Base-by-base conservation (phyloP, 352 stramenopile species). In the Phytophthora litchii region DNA sequence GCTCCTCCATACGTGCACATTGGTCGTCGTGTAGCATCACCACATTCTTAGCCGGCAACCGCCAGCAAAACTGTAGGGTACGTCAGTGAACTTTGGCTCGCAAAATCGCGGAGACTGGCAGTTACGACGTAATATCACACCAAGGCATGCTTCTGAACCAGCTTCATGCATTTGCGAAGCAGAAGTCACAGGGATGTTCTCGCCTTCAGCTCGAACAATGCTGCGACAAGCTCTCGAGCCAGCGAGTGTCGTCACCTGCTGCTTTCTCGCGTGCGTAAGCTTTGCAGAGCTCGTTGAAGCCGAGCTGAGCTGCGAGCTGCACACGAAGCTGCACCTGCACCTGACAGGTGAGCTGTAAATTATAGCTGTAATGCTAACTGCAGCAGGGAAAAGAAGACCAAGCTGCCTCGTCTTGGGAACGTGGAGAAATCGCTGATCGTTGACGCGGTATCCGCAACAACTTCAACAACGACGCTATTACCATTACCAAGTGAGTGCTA, bases 1-100 rank as follows among this genome's bases (percentile, higher is more conserved):
- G 61, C 47, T 60, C 43, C 35, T 55, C 53, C 20, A 59, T 43
- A n/a, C n/a, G n/a, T n/a, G n/a, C n/a, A n/a, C n/a, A n/a, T n/a
- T n/a, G n/a, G n/a, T n/a, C n/a, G n/a, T n/a, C n/a, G n/a, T n/a
- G n/a, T 27, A 5, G 5, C 23, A 27, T 5, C 23, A 27, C 23
- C 23, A 5, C 23, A 5, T 27, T 27, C 23, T 27, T 27, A 27
- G 23, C 23, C 23, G 23, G 23, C 3, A 27, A 27, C n/a, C 23
- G 23, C 23, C 23, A 5, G 23, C 3, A 27, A 27, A 27, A 27
- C 23, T 5, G 23, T 27, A 27, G 5, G 5, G 23, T 27, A 27
- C 23, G 23, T 27, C 23, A 27, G 23, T 27, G n/a, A n/a, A n/a
- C n/a, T n/a, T n/a, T n/a, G n/a, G n/a, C n/a, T 27, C 23, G 23